A percentile compares a stretch with the other conserved stretches of the same genome.
phyloP scores from a whole-genome alignment of 2,329 filamentous ascomycete species.

The Parasarocladium wereldwijsianum region DNA sequence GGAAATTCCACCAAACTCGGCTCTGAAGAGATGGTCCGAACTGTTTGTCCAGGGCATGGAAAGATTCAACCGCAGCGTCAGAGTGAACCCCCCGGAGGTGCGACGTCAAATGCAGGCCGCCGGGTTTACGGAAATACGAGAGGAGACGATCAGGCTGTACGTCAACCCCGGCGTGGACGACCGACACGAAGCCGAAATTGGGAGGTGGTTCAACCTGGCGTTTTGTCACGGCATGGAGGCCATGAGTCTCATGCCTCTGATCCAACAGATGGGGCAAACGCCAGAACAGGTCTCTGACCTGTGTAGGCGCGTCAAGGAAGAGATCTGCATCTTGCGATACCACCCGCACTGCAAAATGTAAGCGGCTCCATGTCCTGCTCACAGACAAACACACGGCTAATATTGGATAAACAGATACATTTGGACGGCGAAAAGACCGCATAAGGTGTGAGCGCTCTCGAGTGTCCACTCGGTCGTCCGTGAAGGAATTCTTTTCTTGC shows the following conservation, averaged over 20 bases:
- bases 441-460: no score
- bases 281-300: constrained; percentile 50
- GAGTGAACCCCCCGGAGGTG: constrained; percentile 34
- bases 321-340: constrained; percentile 53
- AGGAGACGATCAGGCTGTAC: constrained; percentile 54
- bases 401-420: constrained; percentile 7
- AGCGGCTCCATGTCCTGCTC: constrained; percentile 22
- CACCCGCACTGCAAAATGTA: constrained; percentile 67
- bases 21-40: constrained; percentile 54
- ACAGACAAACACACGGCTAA: constrained; percentile 6
- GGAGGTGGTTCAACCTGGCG: constrained; percentile 71
- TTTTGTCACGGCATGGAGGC: constrained; percentile 60
- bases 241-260: constrained; percentile 60
- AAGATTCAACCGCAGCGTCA: constrained; percentile 48
- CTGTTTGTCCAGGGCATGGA: constrained; percentile 55
- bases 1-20: constrained; percentile 40
- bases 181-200: constrained; percentile 50
- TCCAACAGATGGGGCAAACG: constrained; percentile 25
- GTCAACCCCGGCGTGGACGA: constrained; percentile 60
- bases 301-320: constrained; percentile 45
- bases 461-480: no score
- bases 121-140: constrained; percentile 69
- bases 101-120: constrained; percentile 46
- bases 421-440: constrained; percentile 9
- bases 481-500: no score